Percentiles rank a stretch among this genome's conserved stretches.
phyloP scores from a whole-genome alignment of 2,329 filamentous ascomycete genomes.

The Sporothrix schenckii region DNA sequence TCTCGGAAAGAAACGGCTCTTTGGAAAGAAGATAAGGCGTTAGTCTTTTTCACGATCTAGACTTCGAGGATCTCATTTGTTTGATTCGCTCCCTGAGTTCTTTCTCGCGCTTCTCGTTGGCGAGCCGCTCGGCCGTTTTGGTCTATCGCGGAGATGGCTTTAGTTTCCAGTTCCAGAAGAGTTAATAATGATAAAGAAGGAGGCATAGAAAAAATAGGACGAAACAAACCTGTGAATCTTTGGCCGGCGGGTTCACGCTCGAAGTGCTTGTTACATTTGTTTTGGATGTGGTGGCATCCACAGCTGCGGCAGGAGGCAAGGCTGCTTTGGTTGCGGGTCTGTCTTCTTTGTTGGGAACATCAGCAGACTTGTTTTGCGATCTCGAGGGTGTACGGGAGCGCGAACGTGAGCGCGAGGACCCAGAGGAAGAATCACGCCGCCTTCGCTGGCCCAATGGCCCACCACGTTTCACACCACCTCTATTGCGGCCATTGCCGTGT shows the following conservation, averaged over 20 bases:
- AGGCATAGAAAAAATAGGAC: neutral
- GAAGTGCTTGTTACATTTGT: neutral
- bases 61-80: constrained; percentile 58
- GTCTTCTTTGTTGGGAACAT: constrained; percentile 56
- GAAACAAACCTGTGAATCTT: constrained; percentile 41
- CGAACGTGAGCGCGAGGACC: constrained; percentile 46
- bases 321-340: constrained; percentile 43
- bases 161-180: constrained; percentile 16
- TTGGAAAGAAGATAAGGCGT: constrained; percentile 39
- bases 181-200: neutral
- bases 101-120: constrained; percentile 54
- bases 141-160: constrained; percentile 37
- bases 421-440: constrained; percentile 54
- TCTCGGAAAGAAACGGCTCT: constrained; percentile 18
- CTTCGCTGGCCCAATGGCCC: constrained; percentile 43
- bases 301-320: constrained; percentile 29
- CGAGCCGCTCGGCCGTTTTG: constrained; percentile 47
- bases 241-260: constrained; percentile 28
- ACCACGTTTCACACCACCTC: constrained; percentile 11
- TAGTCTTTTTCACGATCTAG: constrained; percentile 51
- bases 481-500: constrained; percentile 23
- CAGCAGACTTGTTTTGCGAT: constrained; percentile 58
- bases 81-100: constrained; percentile 58
- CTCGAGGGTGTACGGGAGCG: constrained; percentile 48
- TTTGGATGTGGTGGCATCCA: neutral